Base-by-base conservation (phyloP, 148 eudicot genomes). In the Drosera capensis region DNA sequence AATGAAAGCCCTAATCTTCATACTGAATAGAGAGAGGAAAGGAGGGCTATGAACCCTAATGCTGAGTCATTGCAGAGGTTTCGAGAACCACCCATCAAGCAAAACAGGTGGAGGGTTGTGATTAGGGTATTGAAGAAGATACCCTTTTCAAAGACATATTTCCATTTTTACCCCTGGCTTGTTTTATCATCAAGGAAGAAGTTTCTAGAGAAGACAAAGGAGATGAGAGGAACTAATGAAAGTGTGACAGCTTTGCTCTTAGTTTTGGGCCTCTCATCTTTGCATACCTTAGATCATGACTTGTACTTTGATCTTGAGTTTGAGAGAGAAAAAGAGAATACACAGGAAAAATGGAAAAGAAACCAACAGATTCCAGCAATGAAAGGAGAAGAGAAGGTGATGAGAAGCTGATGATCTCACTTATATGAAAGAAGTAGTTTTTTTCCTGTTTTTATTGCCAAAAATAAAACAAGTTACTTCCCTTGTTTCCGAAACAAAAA, bases 331-430 rank as follows among this genome's bases (percentile, higher is more conserved):
- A 49, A 45, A 59, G 34, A 18, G 24, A 43, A 5, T 5, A 3
- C 24, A 21, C 19, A 37, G 18, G 49, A 52, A 45, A 36, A 50
- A 57, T 14, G 18, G 43, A 56, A 39, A 2, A 17, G n/a, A 39
- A 39, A 12, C 1, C 14, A 39, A 39, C 2, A 47, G 16, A 5
- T 17, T 28, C 7, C 31, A 26, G 31, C 42, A 57, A 64, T 48
- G 59, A 64, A 65, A 73, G 74, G 70, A 58, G 67, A 56, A 52
- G n/a, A n/a, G n/a, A n/a, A n/a, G n/a, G n/a, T n/a, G n/a, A n/a
- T n/a, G 50, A 50, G 22, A 47, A 29, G 43, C 49, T 48, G 64
- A 20, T 64, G 74, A 72, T 70, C 67, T 72, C 68, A 67, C 20
- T 25, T 46, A 23, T 45, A 55, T 63, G 63, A 45, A 58, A 20